Evolutionary conservation across 108 stramenopile species (phyloP).

Genomic region (Cyclostephanos invisitatus): DNA sequence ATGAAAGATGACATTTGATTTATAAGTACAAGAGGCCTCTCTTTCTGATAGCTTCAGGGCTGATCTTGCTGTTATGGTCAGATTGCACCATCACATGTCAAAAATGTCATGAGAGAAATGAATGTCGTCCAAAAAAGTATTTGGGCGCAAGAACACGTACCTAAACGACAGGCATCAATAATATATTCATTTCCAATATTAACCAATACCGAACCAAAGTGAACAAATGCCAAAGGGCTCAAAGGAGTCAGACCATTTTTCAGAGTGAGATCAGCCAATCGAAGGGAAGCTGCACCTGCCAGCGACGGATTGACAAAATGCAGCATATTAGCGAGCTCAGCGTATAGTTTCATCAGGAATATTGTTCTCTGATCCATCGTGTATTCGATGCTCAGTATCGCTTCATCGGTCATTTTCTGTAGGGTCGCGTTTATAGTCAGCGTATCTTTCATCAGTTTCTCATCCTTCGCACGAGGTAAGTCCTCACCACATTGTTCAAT

Average conservation of each 20-base stretch:
- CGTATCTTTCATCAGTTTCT: neutral
- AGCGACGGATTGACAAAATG: neutral
- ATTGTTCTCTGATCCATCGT: constrained; percentile 16
- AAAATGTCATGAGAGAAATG: neutral
- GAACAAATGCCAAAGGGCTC: constrained; percentile 29
- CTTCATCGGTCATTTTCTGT: constrained; percentile 4
- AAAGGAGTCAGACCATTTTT: constrained; percentile 12
- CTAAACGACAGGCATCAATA: neutral
- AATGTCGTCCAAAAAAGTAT: neutral
- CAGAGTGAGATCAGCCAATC: constrained; percentile 28
- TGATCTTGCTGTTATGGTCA: neutral
- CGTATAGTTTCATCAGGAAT: constrained; percentile 15
- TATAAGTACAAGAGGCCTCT: neutral
- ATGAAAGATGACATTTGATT: neutral
- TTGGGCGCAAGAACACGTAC: neutral
- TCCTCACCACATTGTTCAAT: neutral
- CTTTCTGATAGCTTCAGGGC: constrained; percentile 11
- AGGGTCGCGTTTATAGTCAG: constrained; percentile 1
- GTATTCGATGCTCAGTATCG: constrained; percentile 3
- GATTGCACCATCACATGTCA: neutral
- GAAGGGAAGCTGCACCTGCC: constrained; percentile 2
- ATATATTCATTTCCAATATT: neutral
- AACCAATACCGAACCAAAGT: constrained; percentile 1
- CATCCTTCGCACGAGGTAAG: neutral
- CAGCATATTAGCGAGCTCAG: neutral